Base-by-base conservation (phyloP, 1,284 basidiomycete genomes). In the Taiwanofungus camphoratus region DNA sequence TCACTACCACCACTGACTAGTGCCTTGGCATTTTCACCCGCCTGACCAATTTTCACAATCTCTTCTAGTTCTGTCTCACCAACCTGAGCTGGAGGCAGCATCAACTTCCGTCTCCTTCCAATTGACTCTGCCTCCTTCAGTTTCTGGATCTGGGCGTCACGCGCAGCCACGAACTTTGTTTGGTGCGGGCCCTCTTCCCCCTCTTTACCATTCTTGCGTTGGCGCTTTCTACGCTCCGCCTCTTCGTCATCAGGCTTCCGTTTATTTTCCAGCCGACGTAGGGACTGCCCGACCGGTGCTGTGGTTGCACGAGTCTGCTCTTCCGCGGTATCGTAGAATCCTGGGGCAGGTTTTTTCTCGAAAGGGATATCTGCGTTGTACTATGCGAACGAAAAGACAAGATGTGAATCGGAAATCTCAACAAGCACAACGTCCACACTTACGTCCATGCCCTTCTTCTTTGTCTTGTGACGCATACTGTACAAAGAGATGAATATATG, bases 321-420 rank as follows among this genome's bases (percentile, higher is more conserved):
- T 55, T 96, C 95, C 2, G 85, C 79, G 1, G 92, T 95, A 61
- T 99, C 96, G 66, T 98, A 99, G 69, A 99, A 99, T 1, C 96
- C 96, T 4, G 92, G 71, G 0, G 90, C 89, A 0, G 96, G 79
- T 61, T 92, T 91, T 73, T 99, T 97, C 68, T 99, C 95, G 59
- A 98, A 99, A 0, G 96, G 96, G 56, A 99, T 97, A 61, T 99
- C 96, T 46, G 92, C 84, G 60, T 97, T 99, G 70, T 99, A 99
- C 83, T 92, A 52, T 6, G 41, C 27, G 26, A 42, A 38, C 13
- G 21, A 13, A 48, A 21, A 27, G 22, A 29, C 16, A 29, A 13
- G 16, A 11, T 18, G 31, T 30, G 21, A 35, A 30, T 15, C 5
- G 16, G 8, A 5, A 9, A 23, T 3, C 3, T 2, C 13, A 13